Evolutionary conservation across 2,329 filamentous ascomycete genomes (phyloP), one percentile per base, ranked within the genome.

Genomic region (Passalora sequoiae): DNA sequence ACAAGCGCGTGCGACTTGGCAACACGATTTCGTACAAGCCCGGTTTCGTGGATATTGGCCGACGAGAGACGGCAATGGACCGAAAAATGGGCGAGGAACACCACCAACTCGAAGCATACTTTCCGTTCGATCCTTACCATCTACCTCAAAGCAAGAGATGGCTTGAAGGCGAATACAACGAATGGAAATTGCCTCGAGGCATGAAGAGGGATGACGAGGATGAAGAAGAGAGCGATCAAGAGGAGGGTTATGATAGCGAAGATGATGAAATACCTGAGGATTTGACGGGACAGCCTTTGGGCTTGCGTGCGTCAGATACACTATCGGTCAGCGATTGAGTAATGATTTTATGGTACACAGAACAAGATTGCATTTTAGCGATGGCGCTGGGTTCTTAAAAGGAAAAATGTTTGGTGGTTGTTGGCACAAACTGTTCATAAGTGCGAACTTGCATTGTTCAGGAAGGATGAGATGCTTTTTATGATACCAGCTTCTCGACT

Each of bases 101-200:
- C 59, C 83, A 91, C 59, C 84, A 95, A 65, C 76, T 98, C 1
- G 89, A 97, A 56, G 86, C 89, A 0, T 96, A 94, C 64, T 98
- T 97, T 60, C 92, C 92, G 0, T 98, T 98, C 60, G 92, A 98
- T 62, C 94, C 94, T 2, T 98, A 97, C 65, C 84, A 91, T 59
- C 72, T 98, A 38, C 89, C 89, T 1, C 73, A 81, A 54, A 96
- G 89, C 64, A 88, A 86, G 66, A 77, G 81, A 46, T 97, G 92
- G 94, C 69, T 98, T 9, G 84, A 89, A 50, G 76, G 78, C 15
- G 84, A 94, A 60, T 96, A 95, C 60, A 76, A 91, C 21, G 74
- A 82, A 38, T 96, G 88, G 86, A 78, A 79, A 51, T 77, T 81
- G 4, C 78, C 94, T 25, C 80, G 81, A 1, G 86, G 10, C 70